Conservation (phyloP, 116 monocot genomes). For the Iris pallida region DNA sequence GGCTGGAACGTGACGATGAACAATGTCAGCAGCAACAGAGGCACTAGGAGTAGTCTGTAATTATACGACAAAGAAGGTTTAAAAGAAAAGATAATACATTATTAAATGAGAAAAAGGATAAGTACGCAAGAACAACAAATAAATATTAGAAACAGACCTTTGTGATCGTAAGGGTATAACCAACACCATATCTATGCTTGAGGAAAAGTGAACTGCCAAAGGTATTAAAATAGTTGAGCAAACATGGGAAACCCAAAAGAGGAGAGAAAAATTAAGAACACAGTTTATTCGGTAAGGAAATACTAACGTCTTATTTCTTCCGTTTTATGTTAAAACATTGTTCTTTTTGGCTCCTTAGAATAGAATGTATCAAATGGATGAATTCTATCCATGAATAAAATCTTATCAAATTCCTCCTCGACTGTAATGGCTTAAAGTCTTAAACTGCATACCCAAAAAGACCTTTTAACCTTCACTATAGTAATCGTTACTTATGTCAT, state of each 20-base stretch:
- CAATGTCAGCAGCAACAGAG: conserved; percentile 65
- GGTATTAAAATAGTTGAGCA: neutral
- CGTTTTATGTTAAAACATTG: no score
- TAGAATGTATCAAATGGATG: no score
- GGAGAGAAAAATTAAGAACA: no score
- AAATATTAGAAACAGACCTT: conserved; percentile 37
- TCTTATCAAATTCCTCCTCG: no score
- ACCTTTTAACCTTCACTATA: no score
- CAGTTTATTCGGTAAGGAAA: no score
- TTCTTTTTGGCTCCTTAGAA: no score
- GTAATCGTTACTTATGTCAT: no score
- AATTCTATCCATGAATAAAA: no score
- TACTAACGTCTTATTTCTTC: no score
- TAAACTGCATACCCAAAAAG: no score
- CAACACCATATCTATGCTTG: conserved; percentile 85
- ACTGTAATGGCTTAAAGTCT: no score
- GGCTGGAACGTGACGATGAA: conserved; percentile 68
- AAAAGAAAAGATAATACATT: neutral
- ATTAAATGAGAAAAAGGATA: conserved; percentile 5
- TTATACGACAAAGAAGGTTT: conserved; percentile 2
- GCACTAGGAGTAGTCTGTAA: conserved; percentile 49
- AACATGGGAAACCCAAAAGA: neutral
- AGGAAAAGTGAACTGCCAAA: conserved; percentile 75
- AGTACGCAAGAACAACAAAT: neutral
- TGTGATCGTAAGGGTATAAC: conserved; percentile 77